Evolutionary conservation across 83 land plant genomes (phyloP), one percentile per base, ranked within the genome.

Genomic region (Diphasiastrum complanatum): DNA sequence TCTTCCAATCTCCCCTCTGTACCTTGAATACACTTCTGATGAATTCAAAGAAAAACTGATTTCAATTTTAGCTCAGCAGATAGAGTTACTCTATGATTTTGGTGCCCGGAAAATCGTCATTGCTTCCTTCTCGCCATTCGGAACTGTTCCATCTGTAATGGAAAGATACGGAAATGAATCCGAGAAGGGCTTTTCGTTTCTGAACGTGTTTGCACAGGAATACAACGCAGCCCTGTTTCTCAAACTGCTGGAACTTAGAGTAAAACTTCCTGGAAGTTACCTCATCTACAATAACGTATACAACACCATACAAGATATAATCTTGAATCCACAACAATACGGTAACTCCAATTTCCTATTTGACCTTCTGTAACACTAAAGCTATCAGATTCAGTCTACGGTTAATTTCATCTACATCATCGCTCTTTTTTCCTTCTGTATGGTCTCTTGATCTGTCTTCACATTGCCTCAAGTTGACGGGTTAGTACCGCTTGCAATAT

Each of bases 221-320:
- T 54, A 54, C n/a, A 54, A 54, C 33, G n/a, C 58, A 14, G 29
- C 10, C 33, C 58, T 54, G 5, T 54, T 54, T n/a, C 6, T 25
- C 14, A 22, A 18, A 33, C 58, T 54, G 33, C 3, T n/a, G 11
- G 36, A 28, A 6, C 33, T 54, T 4, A 54, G 58, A 54, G 5
- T n/a, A 23, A 25, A 28, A 14, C 33, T 54, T 8, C 33, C 36
- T 6, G 36, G 25, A 25, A 5, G n/a, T 5, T 14, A 25, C 29
- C 10, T 54, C 33, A 54, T 54, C 33, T 54, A 54, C 33, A 54
- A 54, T 33, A 54, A 25, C n/a, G 33, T 54, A 4, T 54, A 54
- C n/a, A 30, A 54, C 29, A 33, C 29, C 5, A 28, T 54, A 28
- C 10, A 6, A 6, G 58, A 54, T 28, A 30, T 54, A 14, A 23